Percentiles rank a stretch among this genome's conserved stretches.
Conservation (phyloP, 139 green algal species). For the Tetradesmus lagerheimii region DNA sequence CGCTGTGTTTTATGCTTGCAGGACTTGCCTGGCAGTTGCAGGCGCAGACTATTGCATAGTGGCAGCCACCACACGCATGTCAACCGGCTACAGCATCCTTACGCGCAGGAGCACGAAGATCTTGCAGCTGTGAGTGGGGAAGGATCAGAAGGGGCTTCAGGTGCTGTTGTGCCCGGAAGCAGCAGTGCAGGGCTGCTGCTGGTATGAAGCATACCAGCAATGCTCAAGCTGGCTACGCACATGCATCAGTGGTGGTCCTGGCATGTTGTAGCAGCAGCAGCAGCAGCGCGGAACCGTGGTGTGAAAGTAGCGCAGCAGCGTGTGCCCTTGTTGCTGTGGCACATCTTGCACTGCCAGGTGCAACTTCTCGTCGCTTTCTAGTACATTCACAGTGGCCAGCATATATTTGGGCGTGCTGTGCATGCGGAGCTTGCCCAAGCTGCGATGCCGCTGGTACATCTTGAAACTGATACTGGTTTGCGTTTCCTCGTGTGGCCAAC, state of each 20-base stretch:
- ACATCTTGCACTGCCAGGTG: neutral
- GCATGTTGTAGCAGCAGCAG: neutral
- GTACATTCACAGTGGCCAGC: too few relatives aligned
- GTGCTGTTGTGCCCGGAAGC: neutral
- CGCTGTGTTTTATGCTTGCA: constrained; percentile 52
- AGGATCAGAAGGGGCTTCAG: too few relatives aligned
- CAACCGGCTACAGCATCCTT: constrained; percentile 96
- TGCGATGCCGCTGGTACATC: too few relatives aligned
- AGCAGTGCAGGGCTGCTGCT: neutral
- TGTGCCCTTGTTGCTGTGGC: neutral
- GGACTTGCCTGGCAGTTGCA: constrained; percentile 92
- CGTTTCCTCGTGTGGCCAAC: neutral
- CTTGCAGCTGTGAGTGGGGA: constrained; percentile 80
- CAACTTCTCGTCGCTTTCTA: too few relatives aligned
- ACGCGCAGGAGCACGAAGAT: constrained; percentile 90
- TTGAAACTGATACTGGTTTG: too few relatives aligned
- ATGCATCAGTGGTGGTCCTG: too few relatives aligned
- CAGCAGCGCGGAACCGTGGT: too few relatives aligned
- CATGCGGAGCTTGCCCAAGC: too few relatives aligned
- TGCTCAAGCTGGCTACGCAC: too few relatives aligned
- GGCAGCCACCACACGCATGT: constrained; percentile 93
- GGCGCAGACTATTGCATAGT: constrained; percentile 97
- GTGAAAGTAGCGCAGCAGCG: neutral
- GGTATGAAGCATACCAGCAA: too few relatives aligned
- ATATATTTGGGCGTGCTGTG: too few relatives aligned